Percentiles rank a stretch among this genome's conserved stretches.
Evolutionary conservation across 1,284 basidiomycete genomes (phyloP).

Genomic region (Cryptococcus sp.): DNA sequence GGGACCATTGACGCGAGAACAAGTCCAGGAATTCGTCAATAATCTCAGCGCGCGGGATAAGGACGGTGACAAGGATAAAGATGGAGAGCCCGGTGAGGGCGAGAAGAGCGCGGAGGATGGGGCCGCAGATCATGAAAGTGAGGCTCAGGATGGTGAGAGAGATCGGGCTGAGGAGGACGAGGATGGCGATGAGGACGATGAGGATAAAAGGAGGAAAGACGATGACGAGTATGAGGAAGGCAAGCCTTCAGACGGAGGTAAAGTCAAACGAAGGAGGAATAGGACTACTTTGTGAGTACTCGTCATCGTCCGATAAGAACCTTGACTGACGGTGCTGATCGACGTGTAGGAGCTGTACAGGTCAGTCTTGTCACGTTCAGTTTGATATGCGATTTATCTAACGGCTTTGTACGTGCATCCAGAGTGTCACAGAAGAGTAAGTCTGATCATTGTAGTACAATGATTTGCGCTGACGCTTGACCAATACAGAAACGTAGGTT

Average conservation of each 20-base stretch:
- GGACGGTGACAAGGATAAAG: constrained; percentile 1
- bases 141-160: neutral
- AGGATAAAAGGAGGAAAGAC: constrained; percentile 5
- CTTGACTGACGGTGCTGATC: neutral
- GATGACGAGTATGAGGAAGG: constrained; percentile 19
- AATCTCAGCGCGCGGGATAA: constrained; percentile 17
- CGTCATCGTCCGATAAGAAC: neutral
- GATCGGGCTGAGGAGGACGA: constrained; percentile 13
- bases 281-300: constrained; percentile 46
- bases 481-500: constrained; percentile 41
- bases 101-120: constrained; percentile 10
- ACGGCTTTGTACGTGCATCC: neutral
- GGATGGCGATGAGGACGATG: constrained; percentile 12
- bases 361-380: constrained; percentile 12
- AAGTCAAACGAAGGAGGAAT: constrained; percentile 43
- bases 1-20: constrained; percentile 29
- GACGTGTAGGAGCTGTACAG: constrained; percentile 44
- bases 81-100: constrained; percentile 6
- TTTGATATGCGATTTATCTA: neutral
- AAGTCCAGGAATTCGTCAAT: constrained; percentile 40
- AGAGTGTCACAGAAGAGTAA: constrained; percentile 50
- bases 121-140: neutral
- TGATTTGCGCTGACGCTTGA: constrained; percentile 4
- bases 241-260: constrained; percentile 26
- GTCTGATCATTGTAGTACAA: constrained; percentile 11